Evolutionary conservation across 257 asterid genomes (phyloP), one percentile per base, ranked within the genome.

Genomic region (Echium plantagineum): DNA sequence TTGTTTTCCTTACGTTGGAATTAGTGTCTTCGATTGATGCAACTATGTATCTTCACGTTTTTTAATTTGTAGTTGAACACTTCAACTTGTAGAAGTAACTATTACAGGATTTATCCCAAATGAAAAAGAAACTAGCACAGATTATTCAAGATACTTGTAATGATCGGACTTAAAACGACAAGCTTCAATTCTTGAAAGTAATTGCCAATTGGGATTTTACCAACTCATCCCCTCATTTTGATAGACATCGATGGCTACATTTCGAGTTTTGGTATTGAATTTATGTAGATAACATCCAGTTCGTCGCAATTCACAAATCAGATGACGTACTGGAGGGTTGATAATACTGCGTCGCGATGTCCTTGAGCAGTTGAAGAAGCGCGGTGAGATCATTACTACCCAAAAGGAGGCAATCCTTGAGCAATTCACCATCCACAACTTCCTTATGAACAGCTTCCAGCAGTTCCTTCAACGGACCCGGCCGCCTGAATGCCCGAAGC

Each of bases 371-470:
- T 54, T 73, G 81, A 58, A 86, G 55, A 79, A 86, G 62, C 21
- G 79, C 83, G 71, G 72, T 76, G 47, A 89, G 74, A 60, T 89
- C 94, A 57, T 72, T 74, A 55, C 70, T 57, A 19, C 95, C 86
- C 76, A 89, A 51, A 72, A 82, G 94, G 47, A 89, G 80, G 70
- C 95, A 89, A 66, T 89, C 97, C 76, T 65, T 80, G 48, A 89
- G 75, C 54, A 89, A 63, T 54, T 72, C 94, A 60, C 94, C 94
- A 32, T 86, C 89, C 64, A 66, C 20, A 21, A 89, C 76, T 70
- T 89, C 95, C 62, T 72, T 74, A 77, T 78, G 85, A 66, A 84
- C 59, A 15, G 64, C 71, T 72, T 72, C 79, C 71, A 85, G 74
- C 35, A 76, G 42, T 32, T 85, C 89, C 67, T 77, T 71, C 67